Evolutionary conservation across 148 eudicot species (phyloP), one percentile per base, ranked within the genome.

Genomic region (Nepenthes gracilis): DNA sequence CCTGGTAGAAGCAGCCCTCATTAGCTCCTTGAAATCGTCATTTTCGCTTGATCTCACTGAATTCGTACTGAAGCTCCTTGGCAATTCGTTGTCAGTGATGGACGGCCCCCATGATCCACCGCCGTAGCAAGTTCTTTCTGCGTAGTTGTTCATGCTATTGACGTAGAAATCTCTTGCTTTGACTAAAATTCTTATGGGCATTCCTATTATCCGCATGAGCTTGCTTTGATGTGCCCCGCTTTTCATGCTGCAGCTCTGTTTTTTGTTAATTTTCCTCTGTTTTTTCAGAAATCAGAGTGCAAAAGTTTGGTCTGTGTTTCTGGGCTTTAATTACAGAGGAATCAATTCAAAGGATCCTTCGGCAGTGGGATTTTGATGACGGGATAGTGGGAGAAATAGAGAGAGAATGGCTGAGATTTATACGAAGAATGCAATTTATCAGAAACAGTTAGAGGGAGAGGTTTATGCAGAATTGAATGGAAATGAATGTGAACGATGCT

Each of bases 131-230:
- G 55, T 9, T 10, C 48, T 59, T 11, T 74, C 63, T 0, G 81
- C 83, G 58, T 63, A 71, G 45, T 64, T 62, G 54, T 70, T 79
- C 81, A 86, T 81, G 71, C 76, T 77, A 5, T 34, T 63, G 2
- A 81, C 82, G 67, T 86, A 86, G 11, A 78, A 72, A 55, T 86
- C 94, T 12, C 80, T 69, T 2, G 86, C 94, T 64, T 77, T 83
- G 33, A 73, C 64, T 6, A 86, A 52, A 32, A 76, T 75, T 68
- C 70, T 64, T 12, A 74, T 64, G 2, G 94, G 89, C 13, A 66
- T 67, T 55, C 83, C 63, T 60, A 86, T 57, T 47, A 86, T 69
- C 9, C 67, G 51, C 52, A 77, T 11, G 38, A 83, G 57, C 67
- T 53, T 83, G 77, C n/a, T 10, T 49, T 49, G 3, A 65, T 77